A percentile compares a stretch with the other conserved stretches of the same genome.
phyloP scores from a whole-genome alignment of 1,139 yeast species.

The Candida freyschussii region DNA sequence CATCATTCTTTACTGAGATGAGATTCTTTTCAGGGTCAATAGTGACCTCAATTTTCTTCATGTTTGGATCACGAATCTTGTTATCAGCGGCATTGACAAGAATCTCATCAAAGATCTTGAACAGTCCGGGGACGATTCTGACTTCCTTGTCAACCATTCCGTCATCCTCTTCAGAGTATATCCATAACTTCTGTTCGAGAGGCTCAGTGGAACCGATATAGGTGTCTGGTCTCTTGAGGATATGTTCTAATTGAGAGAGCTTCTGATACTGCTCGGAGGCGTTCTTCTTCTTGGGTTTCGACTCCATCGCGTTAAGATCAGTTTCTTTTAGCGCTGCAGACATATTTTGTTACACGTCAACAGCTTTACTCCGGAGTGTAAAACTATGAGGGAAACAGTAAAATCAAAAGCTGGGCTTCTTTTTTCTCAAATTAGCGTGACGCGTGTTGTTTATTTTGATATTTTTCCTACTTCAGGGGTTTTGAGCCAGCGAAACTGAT shows the following conservation, averaged over 20 bases:
- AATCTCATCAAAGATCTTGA: constrained; percentile 95
- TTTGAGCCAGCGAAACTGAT: too few species aligned
- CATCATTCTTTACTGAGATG: constrained; percentile 86
- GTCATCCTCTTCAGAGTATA: constrained; percentile 63
- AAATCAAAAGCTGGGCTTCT: too few species aligned
- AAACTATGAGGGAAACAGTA: too few species aligned
- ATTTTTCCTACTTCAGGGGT: too few species aligned
- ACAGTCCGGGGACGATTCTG: constrained; percentile 88
- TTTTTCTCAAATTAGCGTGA: too few species aligned
- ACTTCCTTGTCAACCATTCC: constrained; percentile 71
- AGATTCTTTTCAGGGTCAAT: constrained; percentile 72
- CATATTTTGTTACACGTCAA: too few species aligned
- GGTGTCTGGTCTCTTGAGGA: constrained; percentile 94
- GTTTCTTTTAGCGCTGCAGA: constrained; percentile 12
- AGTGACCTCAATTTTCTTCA: constrained; percentile 79
- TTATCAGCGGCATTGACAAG: constrained; percentile 98
- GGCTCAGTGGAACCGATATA: constrained; percentile 93
- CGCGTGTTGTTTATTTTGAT: too few species aligned
- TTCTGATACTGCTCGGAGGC: constrained; percentile 88
- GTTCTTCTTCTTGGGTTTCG: constrained; percentile 29
- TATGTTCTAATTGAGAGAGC: constrained; percentile 92
- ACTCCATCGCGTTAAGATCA: constrained; percentile 10
- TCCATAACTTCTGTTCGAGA: constrained; percentile 81
- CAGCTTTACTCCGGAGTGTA: too few species aligned
- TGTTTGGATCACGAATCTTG: constrained; percentile 87